These are phyloP conservation scores for Pseudozyma tsukubaensis DNA, from an alignment of 1,284 basidiomycete species.

Conservation along the genomic window DNA sequence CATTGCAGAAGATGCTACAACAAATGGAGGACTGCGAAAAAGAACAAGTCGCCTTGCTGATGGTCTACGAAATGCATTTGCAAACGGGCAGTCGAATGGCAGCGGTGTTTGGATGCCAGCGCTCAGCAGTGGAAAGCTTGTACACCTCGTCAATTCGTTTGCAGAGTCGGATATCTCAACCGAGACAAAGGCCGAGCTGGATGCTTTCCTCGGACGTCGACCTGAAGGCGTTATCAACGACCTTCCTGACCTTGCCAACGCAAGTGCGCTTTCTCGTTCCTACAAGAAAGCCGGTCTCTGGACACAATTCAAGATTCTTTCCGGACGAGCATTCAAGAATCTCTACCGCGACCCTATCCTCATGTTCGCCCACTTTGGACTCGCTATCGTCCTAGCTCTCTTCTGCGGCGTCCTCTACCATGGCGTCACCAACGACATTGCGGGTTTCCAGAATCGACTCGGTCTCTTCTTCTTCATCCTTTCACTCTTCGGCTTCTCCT, in stretches of 20 bases:
- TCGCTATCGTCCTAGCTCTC: conserved; percentile 85
- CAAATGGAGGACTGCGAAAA: conserved; percentile 19
- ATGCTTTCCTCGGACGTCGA: conserved; percentile 52
- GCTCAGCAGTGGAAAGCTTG: conserved; percentile 72
- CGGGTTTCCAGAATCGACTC: conserved; percentile 72
- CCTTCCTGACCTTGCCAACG: conserved; percentile 57
- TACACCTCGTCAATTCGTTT: conserved; percentile 80
- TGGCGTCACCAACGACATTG: conserved; percentile 75
- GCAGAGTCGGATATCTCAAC: conserved; percentile 77
- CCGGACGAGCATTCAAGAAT: conserved; percentile 97
- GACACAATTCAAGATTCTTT: conserved; percentile 91
- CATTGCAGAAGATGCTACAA: conserved; percentile 73
- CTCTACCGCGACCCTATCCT: conserved; percentile 87
- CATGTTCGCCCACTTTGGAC: conserved; percentile 87
- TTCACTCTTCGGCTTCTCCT: conserved; percentile 94
- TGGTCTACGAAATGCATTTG: conserved; percentile 71
- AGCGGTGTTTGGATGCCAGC: conserved; percentile 70
- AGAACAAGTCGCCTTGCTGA: conserved; percentile 83
- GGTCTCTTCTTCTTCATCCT: conserved; percentile 97
- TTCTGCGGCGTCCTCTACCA: conserved; percentile 85
- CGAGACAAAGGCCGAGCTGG: conserved; percentile 77
- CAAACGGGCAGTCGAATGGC: conserved; percentile 69
- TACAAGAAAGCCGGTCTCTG: conserved; percentile 85
- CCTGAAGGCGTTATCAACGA: conserved; percentile 47
- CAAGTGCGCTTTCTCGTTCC: conserved; percentile 75